Percentiles rank a stretch among this genome's conserved stretches.
phyloP scores from a whole-genome alignment of 768 basidiomycete species.

The Auricularia cornea region DNA sequence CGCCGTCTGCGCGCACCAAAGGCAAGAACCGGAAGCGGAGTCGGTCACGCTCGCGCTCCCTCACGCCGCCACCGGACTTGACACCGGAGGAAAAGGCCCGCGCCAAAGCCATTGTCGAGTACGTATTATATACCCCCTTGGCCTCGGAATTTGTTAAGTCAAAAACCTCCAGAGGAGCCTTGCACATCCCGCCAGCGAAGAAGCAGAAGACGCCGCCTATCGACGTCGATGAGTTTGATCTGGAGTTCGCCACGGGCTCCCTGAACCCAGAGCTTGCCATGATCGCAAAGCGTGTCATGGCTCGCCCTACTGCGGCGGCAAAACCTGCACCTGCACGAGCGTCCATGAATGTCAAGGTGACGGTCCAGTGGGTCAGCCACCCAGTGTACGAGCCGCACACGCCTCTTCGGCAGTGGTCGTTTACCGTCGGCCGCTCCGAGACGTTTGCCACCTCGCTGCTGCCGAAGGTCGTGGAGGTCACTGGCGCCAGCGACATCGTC shows the following conservation, averaged over 20 bases:
- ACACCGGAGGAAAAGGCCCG: not conserved
- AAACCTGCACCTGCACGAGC: conserved; percentile 14
- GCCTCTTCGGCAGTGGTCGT: conserved; percentile 36
- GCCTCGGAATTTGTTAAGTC: not conserved
- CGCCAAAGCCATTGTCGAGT: not conserved
- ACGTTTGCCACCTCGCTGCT: not conserved
- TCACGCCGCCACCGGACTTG: not conserved
- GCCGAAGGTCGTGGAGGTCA: not conserved
- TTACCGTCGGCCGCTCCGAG: conserved; percentile 52
- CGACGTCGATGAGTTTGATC: not conserved
- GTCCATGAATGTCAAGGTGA: conserved; percentile 36
- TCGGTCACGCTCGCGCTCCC: not conserved
- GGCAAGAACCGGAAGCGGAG: not conserved
- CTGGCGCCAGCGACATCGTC: conserved; percentile 38
- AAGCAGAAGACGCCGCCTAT: not conserved
- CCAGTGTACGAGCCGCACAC: conserved; percentile 37
- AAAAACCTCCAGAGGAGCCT: not conserved
- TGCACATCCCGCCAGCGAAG: not conserved
- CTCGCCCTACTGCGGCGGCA: conserved; percentile 20
- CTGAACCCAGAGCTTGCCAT: conserved; percentile 51
- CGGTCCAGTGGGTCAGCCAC: conserved; percentile 59
- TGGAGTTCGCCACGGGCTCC: not conserved
- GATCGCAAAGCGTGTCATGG: conserved; percentile 36
- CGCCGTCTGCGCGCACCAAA: not conserved
- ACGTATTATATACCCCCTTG: not conserved